A percentile compares a stretch with the other conserved stretches of the same genome.
Conservation (phyloP, 2,329 filamentous ascomycete species). For the Phaeosphaeriaceae sp. region DNA sequence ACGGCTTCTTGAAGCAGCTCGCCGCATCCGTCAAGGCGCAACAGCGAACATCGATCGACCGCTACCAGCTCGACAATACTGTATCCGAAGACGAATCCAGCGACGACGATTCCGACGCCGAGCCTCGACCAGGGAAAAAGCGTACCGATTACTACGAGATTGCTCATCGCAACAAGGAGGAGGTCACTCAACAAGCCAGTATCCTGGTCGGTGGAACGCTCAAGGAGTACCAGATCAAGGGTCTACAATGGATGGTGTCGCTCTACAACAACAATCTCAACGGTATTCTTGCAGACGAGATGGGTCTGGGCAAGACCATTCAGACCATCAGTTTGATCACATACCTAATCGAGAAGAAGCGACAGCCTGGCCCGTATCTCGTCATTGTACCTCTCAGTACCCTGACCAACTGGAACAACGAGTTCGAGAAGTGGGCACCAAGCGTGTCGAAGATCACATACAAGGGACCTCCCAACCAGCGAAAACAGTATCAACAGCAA, state of each 20-base stretch:
- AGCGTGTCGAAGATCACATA: constrained; percentile 88
- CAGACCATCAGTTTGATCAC: constrained; percentile 98
- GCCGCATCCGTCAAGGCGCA: constrained; percentile 94
- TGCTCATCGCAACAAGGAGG: constrained; percentile 93
- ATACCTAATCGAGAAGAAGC: constrained; percentile 95
- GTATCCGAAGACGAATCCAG: constrained; percentile 60
- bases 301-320: constrained; percentile 99
- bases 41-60: constrained; percentile 81
- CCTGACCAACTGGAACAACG: constrained; percentile 96
- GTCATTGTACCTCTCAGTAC: constrained; percentile 98
- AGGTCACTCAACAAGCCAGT: constrained; percentile 80
- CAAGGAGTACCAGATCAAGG: constrained; percentile 98
- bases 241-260: constrained; percentile 99
- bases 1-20: constrained; percentile 95
- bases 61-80: constrained; percentile 73
- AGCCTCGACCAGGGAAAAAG: constrained; percentile 69
- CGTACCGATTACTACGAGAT: constrained; percentile 99
- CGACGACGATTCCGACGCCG: constrained; percentile 72
- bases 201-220: constrained; percentile 91
- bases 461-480: constrained; percentile 88
- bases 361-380: constrained; percentile 88
- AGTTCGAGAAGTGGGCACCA: constrained; percentile 99
- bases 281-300: constrained; percentile 97
- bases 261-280: constrained; percentile 99
- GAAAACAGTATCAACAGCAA: constrained; percentile 90